Evolutionary conservation across 106 monocot species (phyloP), one percentile per base, ranked within the genome.

Genomic region (Agapanthus africanus): DNA sequence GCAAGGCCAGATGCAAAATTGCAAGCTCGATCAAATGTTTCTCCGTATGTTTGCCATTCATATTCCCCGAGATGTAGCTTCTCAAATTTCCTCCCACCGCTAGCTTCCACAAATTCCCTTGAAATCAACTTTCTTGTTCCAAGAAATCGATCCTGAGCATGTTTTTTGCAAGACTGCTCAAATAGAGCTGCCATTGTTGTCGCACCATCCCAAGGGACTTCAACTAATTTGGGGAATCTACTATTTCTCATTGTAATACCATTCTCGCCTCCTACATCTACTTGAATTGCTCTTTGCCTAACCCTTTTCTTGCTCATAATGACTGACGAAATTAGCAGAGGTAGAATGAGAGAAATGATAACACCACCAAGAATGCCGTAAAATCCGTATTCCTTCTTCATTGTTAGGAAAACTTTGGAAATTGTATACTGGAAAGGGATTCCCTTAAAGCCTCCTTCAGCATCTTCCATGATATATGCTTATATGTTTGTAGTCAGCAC

Each of bases 11-110:
- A 61, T 18, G 35, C 61, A 32, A 61, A 61, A 61, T 61, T 61
- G 36, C 61, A 61, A 61, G 61, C 33, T 36, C 61, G 61, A 61
- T 61, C 61, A 61, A 61, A 61, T 35, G n/a, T 7, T 36, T 34
- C 61, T 36, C 36, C 61, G n/a, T 61, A 61, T 4, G 61, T 61
- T n/a, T 61, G 35, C 61, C 61, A 61, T 36, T 34, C 61, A 61
- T 61, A 61, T n/a, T 61, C 35, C 36, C 61, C 61, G 35, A 61
- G 61, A 61, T 34, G 61, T 61, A 61, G 36, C 61, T 61, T 61
- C 35, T 61, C 61, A 61, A 36, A 61, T 36, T 61, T 61, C 35
- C 27, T 61, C 33, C 61, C 61, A n/a, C 35, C 35, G 23, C 61
- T 15, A 36, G 19, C 36, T 61, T 61, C 61, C 7, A 35, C 61